Conservation (phyloP, 1,139 yeast genomes). For the Saccharomyces hybrid region DNA sequence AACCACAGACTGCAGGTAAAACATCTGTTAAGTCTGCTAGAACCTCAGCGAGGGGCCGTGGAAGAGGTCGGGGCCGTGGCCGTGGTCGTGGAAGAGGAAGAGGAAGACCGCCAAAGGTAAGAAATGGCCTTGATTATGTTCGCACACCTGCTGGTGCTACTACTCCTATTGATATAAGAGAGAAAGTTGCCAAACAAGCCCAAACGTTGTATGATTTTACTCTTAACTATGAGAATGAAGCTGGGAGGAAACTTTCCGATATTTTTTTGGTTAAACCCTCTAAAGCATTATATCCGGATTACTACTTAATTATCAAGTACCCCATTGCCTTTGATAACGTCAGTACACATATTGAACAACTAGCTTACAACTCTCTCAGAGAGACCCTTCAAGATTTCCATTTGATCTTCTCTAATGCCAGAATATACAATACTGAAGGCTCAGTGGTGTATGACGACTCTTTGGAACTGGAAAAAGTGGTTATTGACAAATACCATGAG, state of each 20-base stretch:
- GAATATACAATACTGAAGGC: slow-evolving; percentile 84
- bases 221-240: slow-evolving; percentile 39
- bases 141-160: slow-evolving; percentile 40
- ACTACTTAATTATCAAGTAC: slow-evolving; percentile 65
- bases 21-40: slow-evolving; percentile 24
- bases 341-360: slow-evolving; percentile 49
- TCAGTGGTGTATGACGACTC: slow-evolving; percentile 80
- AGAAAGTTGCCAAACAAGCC: slow-evolving; percentile 32
- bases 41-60: slow-evolving; percentile 20
- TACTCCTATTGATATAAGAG: slow-evolving; percentile 38
- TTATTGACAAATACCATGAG: slow-evolving; percentile 30
- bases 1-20: slow-evolving; percentile 17
- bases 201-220: slow-evolving; percentile 36
- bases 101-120: slow-evolving; percentile 21
- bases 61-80: slow-evolving; percentile 26
- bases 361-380: slow-evolving; percentile 45
- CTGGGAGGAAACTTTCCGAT: slow-evolving; percentile 43
- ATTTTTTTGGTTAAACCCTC: slow-evolving; percentile 66
- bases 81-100: slow-evolving; percentile 16
- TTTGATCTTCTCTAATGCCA: slow-evolving; percentile 75
- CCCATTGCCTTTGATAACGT: slow-evolving; percentile 77
- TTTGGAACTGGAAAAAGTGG: slow-evolving; percentile 48
- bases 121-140: slow-evolving; percentile 32
- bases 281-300: slow-evolving; percentile 72
- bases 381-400: slow-evolving; percentile 68